Evolutionary conservation across 805 yeast species (phyloP).

Genomic region (Wickerhamiella nectarea): DNA sequence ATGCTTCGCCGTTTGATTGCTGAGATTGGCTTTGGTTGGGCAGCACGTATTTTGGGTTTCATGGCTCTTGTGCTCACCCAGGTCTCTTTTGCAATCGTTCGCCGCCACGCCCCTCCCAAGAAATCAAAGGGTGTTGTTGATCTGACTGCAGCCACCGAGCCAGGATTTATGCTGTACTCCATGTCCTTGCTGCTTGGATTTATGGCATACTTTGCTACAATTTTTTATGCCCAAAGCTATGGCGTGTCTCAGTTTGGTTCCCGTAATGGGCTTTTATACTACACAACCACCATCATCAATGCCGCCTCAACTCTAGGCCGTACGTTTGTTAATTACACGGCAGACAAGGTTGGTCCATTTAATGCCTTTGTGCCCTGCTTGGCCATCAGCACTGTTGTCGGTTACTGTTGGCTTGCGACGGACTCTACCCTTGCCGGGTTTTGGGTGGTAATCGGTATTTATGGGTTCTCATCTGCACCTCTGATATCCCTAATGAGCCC

Average conservation of each 20-base stretch:
- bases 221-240: constrained; percentile 26
- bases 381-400: constrained; percentile 16
- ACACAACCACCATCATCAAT: constrained; percentile 25
- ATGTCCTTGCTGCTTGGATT: constrained; percentile 21
- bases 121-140: constrained; percentile 17
- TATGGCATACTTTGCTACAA: constrained; percentile 24
- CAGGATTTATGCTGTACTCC: constrained; percentile 19
- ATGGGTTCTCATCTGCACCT: constrained; percentile 26
- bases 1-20: constrained; percentile 32
- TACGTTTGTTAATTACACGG: constrained; percentile 35
- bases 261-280: constrained; percentile 15
- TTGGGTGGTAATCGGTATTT: constrained; percentile 22
- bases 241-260: constrained; percentile 19
- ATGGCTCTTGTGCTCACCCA: constrained; percentile 25
- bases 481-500: constrained; percentile 25
- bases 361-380: constrained; percentile 28
- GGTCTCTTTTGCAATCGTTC: constrained; percentile 18
- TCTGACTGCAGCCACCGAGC: constrained; percentile 21
- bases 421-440: constrained; percentile 20
- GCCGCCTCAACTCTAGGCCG: constrained; percentile 37
- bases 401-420: constrained; percentile 27
- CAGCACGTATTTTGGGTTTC: constrained; percentile 36
- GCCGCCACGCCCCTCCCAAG: constrained; percentile 23
- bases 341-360: constrained; percentile 36
- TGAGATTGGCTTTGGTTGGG: constrained; percentile 41